phyloP scores from a whole-genome alignment of 331 rosid species.

The Ulmus americana region DNA sequence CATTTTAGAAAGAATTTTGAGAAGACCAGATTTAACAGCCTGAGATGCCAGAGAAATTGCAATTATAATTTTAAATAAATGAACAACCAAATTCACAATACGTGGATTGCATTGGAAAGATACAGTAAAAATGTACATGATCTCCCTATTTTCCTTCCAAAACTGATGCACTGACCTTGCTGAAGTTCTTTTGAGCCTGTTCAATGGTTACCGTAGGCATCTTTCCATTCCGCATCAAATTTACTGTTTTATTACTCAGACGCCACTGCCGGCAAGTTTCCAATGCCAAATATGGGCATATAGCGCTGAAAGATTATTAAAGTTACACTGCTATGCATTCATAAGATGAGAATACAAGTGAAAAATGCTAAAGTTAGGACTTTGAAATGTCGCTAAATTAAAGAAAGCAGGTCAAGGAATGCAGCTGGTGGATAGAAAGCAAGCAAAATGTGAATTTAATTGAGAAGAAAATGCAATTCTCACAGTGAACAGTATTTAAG shows the following conservation, averaged over 20 bases:
- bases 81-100: no score
- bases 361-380: not conserved
- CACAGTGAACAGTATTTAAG: not conserved
- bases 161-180: constrained; percentile 56
- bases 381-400: constrained; percentile 2
- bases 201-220: constrained; percentile 97
- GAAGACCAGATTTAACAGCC: constrained; percentile 97
- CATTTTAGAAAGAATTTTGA: constrained; percentile 97
- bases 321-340: constrained; percentile 15
- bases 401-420: constrained; percentile 16
- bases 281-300: constrained; percentile 94
- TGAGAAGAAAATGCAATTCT: not conserved
- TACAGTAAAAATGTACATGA: not conserved
- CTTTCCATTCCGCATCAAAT: constrained; percentile 92
- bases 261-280: constrained; percentile 99
- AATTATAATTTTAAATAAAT: no score
- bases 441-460: not conserved
- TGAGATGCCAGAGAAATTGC: constrained; percentile 30
- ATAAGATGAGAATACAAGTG: constrained; percentile 9
- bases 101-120: no score
- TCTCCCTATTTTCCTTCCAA: not conserved
- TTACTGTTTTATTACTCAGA: constrained; percentile 84
- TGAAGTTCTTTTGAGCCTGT: constrained; percentile 94
- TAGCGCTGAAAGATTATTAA: constrained; percentile 57
- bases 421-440: constrained; percentile 14